Conservation (phyloP, 2,329 filamentous ascomycete genomes). For the Fusarium nurragi region DNA sequence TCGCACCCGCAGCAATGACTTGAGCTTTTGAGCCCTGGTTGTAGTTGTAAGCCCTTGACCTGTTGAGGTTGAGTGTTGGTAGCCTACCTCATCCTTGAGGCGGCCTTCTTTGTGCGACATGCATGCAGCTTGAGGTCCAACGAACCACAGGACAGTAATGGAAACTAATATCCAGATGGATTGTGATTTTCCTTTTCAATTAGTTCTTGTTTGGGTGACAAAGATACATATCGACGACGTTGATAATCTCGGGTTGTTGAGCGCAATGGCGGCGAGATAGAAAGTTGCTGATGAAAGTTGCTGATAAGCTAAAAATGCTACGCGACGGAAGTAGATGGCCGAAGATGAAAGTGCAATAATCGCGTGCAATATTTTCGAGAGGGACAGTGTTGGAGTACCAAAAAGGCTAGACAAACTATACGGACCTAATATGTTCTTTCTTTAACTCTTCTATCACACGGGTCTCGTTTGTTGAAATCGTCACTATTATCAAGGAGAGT, state of each 20-base stretch:
- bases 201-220: background rate
- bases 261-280: slow-evolving; percentile 52
- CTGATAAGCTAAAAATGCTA: slow-evolving; percentile 25
- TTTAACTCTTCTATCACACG: background rate
- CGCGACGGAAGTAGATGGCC: slow-evolving; percentile 34
- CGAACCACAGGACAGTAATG: slow-evolving; percentile 21
- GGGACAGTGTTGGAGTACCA: background rate
- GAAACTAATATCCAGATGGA: slow-evolving; percentile 33
- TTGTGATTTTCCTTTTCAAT: background rate
- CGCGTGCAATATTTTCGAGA: background rate
- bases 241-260: background rate
- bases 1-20: slow-evolving; percentile 65
- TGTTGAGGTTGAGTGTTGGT: background rate
- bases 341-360: slow-evolving; percentile 9
- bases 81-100: slow-evolving; percentile 68
- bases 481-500: slow-evolving; percentile 25
- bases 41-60: slow-evolving; percentile 14
- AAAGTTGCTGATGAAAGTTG: slow-evolving; percentile 21
- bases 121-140: slow-evolving; percentile 42
- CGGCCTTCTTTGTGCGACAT: slow-evolving; percentile 53
- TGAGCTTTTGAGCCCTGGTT: slow-evolving; percentile 64
- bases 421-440: background rate
- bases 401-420: background rate
- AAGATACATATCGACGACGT: background rate
- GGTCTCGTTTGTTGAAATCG: slow-evolving; percentile 2